Evolutionary conservation across 306 rosid genomes (phyloP).

Genomic region (cucumber (Cucumis sativus)): DNA sequence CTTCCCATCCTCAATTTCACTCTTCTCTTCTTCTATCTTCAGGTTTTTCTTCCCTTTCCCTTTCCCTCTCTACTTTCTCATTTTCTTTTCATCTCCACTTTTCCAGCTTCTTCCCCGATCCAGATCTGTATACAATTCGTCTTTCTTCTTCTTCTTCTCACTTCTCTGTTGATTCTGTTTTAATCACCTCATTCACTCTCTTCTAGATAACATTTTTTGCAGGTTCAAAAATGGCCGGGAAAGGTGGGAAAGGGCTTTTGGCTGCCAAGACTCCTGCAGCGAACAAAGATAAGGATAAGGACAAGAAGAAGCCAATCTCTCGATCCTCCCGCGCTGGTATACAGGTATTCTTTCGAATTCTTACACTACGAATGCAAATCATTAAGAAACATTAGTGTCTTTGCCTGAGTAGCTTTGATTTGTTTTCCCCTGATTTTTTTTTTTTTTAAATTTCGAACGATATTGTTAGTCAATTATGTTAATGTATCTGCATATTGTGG

Average conservation of each 20-base stretch:
- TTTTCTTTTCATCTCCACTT: background rate
- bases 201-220: background rate
- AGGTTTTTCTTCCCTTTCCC: conserved; percentile 2
- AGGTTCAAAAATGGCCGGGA: conserved; percentile 61
- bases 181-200: background rate
- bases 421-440: too few relatives aligned
- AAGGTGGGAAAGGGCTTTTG: conserved; percentile 91
- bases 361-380: too few relatives aligned
- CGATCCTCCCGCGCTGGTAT: conserved; percentile 95
- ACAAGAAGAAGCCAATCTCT: conserved; percentile 82
- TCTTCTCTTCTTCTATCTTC: conserved; percentile 2
- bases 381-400: too few relatives aligned
- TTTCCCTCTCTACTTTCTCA: background rate
- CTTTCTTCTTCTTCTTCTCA: too few relatives aligned
- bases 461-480: background rate
- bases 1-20: background rate
- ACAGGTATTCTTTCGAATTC: conserved; percentile 32
- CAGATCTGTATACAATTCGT: background rate
- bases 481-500: background rate
- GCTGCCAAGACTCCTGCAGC: conserved; percentile 85
- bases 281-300: conserved; percentile 77
- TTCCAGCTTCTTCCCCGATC: background rate
- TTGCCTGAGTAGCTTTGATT: too few relatives aligned
- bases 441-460: too few relatives aligned
- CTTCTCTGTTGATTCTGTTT: background rate